phyloP scores from a whole-genome alignment of 2,329 filamentous ascomycete genomes.

The Emergomyces pasteurianus region DNA sequence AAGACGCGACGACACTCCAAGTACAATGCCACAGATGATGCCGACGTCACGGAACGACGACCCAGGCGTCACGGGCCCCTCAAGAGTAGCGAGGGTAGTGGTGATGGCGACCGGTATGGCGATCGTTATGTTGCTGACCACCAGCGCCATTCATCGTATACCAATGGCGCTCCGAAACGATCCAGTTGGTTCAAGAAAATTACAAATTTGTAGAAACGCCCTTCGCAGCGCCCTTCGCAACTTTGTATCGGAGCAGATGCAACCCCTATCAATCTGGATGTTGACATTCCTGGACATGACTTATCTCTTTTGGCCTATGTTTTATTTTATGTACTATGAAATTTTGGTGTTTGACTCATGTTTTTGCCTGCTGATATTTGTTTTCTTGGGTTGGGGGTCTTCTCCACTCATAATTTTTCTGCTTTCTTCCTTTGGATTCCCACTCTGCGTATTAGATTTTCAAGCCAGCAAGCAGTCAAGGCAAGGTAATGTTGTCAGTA shows the following conservation, averaged over 20 bases:
- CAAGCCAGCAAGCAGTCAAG: background rate
- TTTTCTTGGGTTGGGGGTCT: background rate
- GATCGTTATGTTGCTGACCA: slow-evolving; percentile 14
- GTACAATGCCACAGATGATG: slow-evolving; percentile 28
- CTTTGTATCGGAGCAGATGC: background rate
- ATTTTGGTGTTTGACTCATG: background rate
- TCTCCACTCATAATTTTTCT: background rate
- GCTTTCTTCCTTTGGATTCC: background rate
- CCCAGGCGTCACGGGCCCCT: slow-evolving; percentile 21
- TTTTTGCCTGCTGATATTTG: background rate
- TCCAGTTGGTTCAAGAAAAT: slow-evolving; percentile 35
- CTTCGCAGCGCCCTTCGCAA: background rate
- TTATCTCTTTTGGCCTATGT: background rate
- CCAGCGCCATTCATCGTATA: slow-evolving; percentile 11
- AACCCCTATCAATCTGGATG: background rate
- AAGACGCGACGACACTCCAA: slow-evolving; percentile 28
- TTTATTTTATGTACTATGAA: background rate
- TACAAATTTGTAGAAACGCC: slow-evolving; percentile 19
- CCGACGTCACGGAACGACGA: slow-evolving; percentile 30
- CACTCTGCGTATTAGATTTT: background rate
- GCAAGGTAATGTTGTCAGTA: background rate
- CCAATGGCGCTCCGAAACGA: slow-evolving; percentile 22
- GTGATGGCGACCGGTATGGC: slow-evolving; percentile 28
- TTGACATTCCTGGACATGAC: background rate
- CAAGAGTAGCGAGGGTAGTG: slow-evolving; percentile 31